These are phyloP conservation scores for Sugiyamaella pinicola DNA, from an alignment of 1,139 yeast species.

Conservation along the genomic window DNA sequence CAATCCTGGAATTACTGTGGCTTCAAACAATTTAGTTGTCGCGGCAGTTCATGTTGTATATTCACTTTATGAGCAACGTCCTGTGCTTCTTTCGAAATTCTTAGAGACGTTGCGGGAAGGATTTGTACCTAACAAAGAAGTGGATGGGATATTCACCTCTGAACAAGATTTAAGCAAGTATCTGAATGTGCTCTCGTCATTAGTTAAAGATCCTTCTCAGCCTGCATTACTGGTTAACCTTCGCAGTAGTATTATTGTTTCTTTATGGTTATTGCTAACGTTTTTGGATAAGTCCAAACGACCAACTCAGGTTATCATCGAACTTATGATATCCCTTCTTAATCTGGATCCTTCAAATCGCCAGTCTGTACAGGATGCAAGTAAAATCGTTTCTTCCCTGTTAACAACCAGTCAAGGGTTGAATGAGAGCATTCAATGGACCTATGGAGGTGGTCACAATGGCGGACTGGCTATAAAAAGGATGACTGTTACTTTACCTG, in stretches of 20 bases:
- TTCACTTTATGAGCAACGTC: conserved; percentile 56
- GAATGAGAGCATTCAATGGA: conserved; percentile 47
- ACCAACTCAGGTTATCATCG: conserved; percentile 41
- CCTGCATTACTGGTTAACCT: conserved; percentile 22
- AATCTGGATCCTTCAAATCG: conserved; percentile 3
- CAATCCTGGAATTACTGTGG: not conserved
- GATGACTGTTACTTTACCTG: conserved; percentile 8
- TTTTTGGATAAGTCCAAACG: conserved; percentile 50
- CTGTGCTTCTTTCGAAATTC: conserved; percentile 56
- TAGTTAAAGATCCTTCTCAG: conserved; percentile 54
- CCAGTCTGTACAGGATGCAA: conserved; percentile 8
- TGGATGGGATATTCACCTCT: conserved; percentile 10
- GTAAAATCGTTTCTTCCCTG: conserved; percentile 50
- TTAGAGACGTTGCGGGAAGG: conserved; percentile 35
- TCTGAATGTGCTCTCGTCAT: conserved; percentile 64
- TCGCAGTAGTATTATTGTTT: conserved; percentile 12
- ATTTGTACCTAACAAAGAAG: conserved; percentile 6
- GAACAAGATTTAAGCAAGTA: conserved; percentile 61
- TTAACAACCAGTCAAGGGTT: conserved; percentile 45
- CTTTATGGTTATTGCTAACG: conserved; percentile 63
- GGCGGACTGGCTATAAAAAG: conserved; percentile 55
- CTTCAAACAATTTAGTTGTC: conserved; percentile 45
- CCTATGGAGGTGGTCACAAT: conserved; percentile 54
- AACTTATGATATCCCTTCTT: conserved; percentile 25
- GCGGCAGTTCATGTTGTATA: conserved; percentile 60